Evolutionary conservation across 2,329 filamentous ascomycete genomes (phyloP).

Genomic region (Diplodia mutila): DNA sequence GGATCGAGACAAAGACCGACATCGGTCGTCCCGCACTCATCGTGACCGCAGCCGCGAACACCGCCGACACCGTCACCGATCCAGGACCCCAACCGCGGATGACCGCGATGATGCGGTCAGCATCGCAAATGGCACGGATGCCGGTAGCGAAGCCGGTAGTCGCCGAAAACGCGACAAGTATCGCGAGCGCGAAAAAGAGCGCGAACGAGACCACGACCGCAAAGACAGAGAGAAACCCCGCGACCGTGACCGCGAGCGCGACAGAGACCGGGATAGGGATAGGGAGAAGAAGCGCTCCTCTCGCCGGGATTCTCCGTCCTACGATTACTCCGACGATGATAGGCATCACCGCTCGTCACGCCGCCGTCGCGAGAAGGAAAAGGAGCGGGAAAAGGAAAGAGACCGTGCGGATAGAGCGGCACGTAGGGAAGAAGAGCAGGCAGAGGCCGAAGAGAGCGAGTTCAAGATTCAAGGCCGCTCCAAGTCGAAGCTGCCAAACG

Average conservation of each 20-base stretch:
- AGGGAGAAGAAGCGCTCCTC: slow-evolving; percentile 53
- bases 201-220: slow-evolving; percentile 40
- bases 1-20: slow-evolving; percentile 42
- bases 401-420: slow-evolving; percentile 34
- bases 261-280: slow-evolving; percentile 50
- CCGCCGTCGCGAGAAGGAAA: slow-evolving; percentile 45
- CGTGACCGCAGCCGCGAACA: slow-evolving; percentile 52
- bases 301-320: slow-evolving; percentile 51
- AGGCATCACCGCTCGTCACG: slow-evolving; percentile 46
- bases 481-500: slow-evolving; percentile 35
- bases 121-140: slow-evolving; percentile 34
- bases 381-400: slow-evolving; percentile 37
- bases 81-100: slow-evolving; percentile 35
- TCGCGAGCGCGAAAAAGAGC: slow-evolving; percentile 47
- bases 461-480: slow-evolving; percentile 53
- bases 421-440: slow-evolving; percentile 39
- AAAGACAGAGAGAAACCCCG: slow-evolving; percentile 43
- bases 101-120: slow-evolving; percentile 38
- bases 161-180: slow-evolving; percentile 35
- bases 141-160: slow-evolving; percentile 38
- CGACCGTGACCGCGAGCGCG: slow-evolving; percentile 58
- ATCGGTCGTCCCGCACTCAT: slow-evolving; percentile 51
- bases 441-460: slow-evolving; percentile 48
- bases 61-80: slow-evolving; percentile 49
- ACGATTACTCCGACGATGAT: slow-evolving; percentile 43